Conservation (phyloP, 225 moss, liverwort and hornwort species). For the Polytrichum formosum region DNA sequence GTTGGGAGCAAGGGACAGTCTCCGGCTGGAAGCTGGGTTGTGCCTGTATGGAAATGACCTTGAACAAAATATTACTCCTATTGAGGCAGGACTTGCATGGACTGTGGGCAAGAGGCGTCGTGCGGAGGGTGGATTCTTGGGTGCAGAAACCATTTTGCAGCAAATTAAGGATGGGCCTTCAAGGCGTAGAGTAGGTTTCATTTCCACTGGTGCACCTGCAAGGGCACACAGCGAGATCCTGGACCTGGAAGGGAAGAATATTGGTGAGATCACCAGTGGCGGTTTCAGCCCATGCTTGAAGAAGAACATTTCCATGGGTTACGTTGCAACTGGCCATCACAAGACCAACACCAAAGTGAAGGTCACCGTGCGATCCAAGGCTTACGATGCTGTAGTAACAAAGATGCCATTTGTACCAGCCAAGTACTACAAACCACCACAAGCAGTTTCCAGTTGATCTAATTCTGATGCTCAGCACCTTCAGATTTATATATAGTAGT, state of each 20-base stretch:
- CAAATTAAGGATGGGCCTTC: conserved; percentile 86
- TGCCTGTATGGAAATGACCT: conserved; percentile 95
- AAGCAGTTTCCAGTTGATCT: conserved; percentile 34
- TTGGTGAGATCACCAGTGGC: conserved; percentile 94
- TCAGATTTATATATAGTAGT: background rate
- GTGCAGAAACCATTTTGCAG: conserved; percentile 74
- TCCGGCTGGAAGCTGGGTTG: conserved; percentile 87
- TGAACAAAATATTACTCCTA: conserved; percentile 83
- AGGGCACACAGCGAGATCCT: conserved; percentile 82
- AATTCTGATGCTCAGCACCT: background rate
- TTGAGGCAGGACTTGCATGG: conserved; percentile 92
- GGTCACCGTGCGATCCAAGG: conserved; percentile 73
- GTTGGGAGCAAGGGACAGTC: conserved; percentile 87
- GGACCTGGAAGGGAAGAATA: conserved; percentile 62
- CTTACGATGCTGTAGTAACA: conserved; percentile 64
- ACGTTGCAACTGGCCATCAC: conserved; percentile 73
- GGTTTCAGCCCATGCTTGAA: conserved; percentile 96
- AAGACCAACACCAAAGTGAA: conserved; percentile 74
- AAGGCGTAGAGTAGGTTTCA: conserved; percentile 74
- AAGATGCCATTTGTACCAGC: conserved; percentile 98
- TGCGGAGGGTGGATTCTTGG: conserved; percentile 77
- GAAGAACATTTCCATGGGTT: conserved; percentile 98
- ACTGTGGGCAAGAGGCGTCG: conserved; percentile 90
- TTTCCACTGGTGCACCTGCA: conserved; percentile 82
- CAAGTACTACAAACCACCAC: conserved; percentile 71